Conservation (phyloP, 768 basidiomycete species). For the Phaffia tasmanica region DNA sequence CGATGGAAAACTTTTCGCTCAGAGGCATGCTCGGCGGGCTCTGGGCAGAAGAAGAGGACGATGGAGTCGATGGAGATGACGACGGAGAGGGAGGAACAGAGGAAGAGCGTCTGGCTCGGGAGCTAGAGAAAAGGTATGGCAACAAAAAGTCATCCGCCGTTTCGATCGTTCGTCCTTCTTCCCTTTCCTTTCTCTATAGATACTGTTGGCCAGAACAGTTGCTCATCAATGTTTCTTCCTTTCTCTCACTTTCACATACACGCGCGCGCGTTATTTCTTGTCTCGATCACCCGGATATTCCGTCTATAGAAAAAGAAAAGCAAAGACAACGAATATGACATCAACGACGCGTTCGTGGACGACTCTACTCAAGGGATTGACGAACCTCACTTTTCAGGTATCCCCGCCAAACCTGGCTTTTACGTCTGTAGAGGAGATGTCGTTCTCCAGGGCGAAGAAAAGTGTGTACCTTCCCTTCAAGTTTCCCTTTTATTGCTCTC, state of each 20-base stretch:
- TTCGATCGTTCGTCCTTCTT: neutral
- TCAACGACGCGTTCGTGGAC: constrained; percentile 88
- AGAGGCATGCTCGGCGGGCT: neutral
- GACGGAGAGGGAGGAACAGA: constrained; percentile 3
- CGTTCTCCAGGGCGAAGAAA: constrained; percentile 60
- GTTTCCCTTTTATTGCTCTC: neutral
- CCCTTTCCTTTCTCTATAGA: constrained; percentile 11
- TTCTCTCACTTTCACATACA: constrained; percentile 27
- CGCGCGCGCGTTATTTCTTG: neutral
- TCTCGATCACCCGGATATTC: constrained; percentile 18
- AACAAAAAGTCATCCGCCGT: constrained; percentile 25
- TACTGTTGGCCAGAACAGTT: constrained; percentile 5
- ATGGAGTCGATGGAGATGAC: constrained; percentile 14
- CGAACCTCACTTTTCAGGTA: constrained; percentile 77
- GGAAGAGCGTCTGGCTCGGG: constrained; percentile 30
- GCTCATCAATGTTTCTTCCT: neutral
- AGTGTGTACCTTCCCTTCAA: constrained; percentile 7
- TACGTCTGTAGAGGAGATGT: constrained; percentile 84
- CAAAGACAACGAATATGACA: constrained; percentile 74
- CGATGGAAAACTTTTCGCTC: constrained; percentile 11
- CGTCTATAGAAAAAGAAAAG: constrained; percentile 27
- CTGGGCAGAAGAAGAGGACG: constrained; percentile 6
- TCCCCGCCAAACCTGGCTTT: constrained; percentile 71
- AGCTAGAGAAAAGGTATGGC: constrained; percentile 32
- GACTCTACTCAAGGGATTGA: constrained; percentile 87